phyloP scores from a whole-genome alignment of 352 stramenopile genomes.

The Phytophthora macrochlamydospora region DNA sequence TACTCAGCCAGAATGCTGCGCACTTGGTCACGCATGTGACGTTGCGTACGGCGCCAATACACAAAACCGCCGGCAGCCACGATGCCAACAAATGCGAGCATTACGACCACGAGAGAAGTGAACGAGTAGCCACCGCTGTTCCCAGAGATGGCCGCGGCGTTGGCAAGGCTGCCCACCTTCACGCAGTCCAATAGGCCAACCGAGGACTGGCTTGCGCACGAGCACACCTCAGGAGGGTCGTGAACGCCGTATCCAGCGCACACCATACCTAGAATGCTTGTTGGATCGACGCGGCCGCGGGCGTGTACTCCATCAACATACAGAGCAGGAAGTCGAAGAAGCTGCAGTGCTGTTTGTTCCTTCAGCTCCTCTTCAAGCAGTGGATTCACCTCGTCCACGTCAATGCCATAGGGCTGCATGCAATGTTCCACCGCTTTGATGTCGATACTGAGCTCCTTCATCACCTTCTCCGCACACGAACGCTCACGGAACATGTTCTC shows the following conservation, averaged over 20 bases:
- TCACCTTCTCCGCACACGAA: constrained; percentile 89
- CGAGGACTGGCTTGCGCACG: constrained; percentile 72
- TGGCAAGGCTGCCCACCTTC: constrained; percentile 71
- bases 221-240: constrained; percentile 79
- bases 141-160: constrained; percentile 54
- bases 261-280: constrained; percentile 85
- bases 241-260: constrained; percentile 85
- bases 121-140: constrained; percentile 75
- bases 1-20: constrained; percentile 96
- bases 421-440: constrained; percentile 89
- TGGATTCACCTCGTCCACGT: constrained; percentile 87
- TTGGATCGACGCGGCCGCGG: constrained; percentile 89
- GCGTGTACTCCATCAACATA: constrained; percentile 96
- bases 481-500: constrained; percentile 88
- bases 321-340: constrained; percentile 92
- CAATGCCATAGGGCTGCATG: constrained; percentile 92
- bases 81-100: constrained; percentile 78
- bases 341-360: constrained; percentile 88
- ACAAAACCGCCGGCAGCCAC: constrained; percentile 82
- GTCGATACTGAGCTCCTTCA: constrained; percentile 90
- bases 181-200: constrained; percentile 70
- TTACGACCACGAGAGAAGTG: constrained; percentile 82
- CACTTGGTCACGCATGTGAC: constrained; percentile 96
- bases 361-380: constrained; percentile 92
- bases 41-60: constrained; percentile 92